Percentiles rank a stretch among this genome's conserved stretches.
These are phyloP conservation scores for Neoarthrinium moseri DNA, from an alignment of 2,329 filamentous ascomycete genomes.

Conservation along the genomic window DNA sequence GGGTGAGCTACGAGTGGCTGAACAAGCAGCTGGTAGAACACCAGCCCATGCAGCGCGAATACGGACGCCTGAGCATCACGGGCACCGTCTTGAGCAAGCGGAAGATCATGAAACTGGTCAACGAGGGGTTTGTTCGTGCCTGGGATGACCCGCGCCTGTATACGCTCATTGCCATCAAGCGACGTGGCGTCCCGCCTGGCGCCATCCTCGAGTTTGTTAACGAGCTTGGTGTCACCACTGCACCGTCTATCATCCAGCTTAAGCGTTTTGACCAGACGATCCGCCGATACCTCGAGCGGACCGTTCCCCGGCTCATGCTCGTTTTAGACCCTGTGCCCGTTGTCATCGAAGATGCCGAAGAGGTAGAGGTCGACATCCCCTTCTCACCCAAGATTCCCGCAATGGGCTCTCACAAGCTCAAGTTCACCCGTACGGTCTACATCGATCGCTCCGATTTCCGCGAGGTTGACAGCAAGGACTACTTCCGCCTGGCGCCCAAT, in stretches of 20 bases:
- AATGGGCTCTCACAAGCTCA: conserved; percentile 59
- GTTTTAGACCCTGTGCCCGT: conserved; percentile 84
- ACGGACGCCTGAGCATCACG: conserved; percentile 68
- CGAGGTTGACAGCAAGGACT: conserved; percentile 68
- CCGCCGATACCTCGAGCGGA: conserved; percentile 81
- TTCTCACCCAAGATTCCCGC: conserved; percentile 80
- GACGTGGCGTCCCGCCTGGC: conserved; percentile 83
- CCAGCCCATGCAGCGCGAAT: conserved; percentile 92
- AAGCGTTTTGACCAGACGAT: conserved; percentile 82
- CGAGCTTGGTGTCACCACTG: conserved; percentile 86
- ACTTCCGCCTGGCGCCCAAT: conserved; percentile 75
- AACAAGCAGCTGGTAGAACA: conserved; percentile 81
- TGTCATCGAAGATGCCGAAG: conserved; percentile 74
- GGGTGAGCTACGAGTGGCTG: conserved; percentile 88
- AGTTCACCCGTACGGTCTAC: conserved; percentile 75
- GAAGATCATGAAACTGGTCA: conserved; percentile 76
- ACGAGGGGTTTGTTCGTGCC: conserved; percentile 73
- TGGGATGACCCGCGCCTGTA: conserved; percentile 93
- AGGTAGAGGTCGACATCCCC: conserved; percentile 68
- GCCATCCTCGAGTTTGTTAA: conserved; percentile 88
- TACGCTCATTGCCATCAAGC: conserved; percentile 79
- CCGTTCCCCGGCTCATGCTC: conserved; percentile 85
- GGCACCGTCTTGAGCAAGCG: conserved; percentile 88
- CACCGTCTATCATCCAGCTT: conserved; percentile 75
- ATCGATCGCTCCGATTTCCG: conserved; percentile 82